Conservation (phyloP, 2,329 filamentous ascomycete genomes). For the Cladophialophora yegresii region DNA sequence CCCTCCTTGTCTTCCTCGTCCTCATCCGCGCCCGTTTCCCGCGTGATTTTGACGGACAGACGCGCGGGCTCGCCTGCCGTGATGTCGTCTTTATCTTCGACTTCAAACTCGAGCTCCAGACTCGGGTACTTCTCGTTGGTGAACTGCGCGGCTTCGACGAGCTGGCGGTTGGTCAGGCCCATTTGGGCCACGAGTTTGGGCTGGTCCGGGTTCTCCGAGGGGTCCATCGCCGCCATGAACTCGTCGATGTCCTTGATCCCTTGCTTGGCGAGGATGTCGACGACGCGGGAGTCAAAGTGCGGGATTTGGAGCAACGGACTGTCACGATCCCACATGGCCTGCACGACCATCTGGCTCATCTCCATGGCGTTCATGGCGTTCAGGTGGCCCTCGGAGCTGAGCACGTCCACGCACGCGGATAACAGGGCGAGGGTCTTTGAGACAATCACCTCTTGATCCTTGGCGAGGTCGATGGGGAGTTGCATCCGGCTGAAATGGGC, state of each 20-base stretch:
- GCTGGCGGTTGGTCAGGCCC: slow-evolving; percentile 75
- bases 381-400: slow-evolving; percentile 91
- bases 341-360: slow-evolving; percentile 98
- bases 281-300: slow-evolving; percentile 80
- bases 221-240: slow-evolving; percentile 99
- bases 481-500: slow-evolving; percentile 98
- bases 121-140: slow-evolving; percentile 97
- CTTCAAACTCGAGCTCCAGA: slow-evolving; percentile 83
- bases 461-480: slow-evolving; percentile 89
- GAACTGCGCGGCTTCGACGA: slow-evolving; percentile 87
- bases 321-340: slow-evolving; percentile 98
- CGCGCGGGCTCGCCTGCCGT: slow-evolving; percentile 78
- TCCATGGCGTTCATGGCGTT: slow-evolving; percentile 99
- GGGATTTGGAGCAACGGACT: slow-evolving; percentile 97
- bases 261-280: slow-evolving; percentile 45
- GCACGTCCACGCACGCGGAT: slow-evolving; percentile 88
- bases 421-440: slow-evolving; percentile 83
- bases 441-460: slow-evolving; percentile 88
- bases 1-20: slow-evolving; percentile 37
- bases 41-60: slow-evolving; percentile 79
- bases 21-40: slow-evolving; percentile 51
- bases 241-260: slow-evolving; percentile 93
- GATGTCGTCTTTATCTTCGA: slow-evolving; percentile 78
- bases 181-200: slow-evolving; percentile 71
- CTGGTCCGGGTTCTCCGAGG: slow-evolving; percentile 85